Evolutionary conservation across 2,329 filamentous ascomycete species (phyloP), one percentile per base, ranked within the genome.

Genomic region (Penicillium sumatraense): DNA sequence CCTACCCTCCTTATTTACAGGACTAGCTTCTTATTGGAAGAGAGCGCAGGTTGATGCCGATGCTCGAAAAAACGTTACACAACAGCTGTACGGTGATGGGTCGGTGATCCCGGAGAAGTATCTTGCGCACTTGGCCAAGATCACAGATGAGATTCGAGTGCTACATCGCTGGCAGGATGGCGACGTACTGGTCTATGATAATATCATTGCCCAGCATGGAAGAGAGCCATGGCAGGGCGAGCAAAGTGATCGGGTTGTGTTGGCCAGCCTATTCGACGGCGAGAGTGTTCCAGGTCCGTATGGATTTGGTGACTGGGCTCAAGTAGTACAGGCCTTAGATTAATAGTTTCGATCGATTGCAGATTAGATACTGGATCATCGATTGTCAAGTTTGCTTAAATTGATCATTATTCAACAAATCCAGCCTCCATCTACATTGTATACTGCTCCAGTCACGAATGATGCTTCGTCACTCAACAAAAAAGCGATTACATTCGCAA

Each of bases 111-210:
- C 78, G 0, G 76, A 80, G n/a, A 68, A 72, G 59, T 79, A 78
- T 57, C 64, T 81, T 10, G 72, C 62, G 14, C 69, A 68, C 51
- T 64, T 80, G 44, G 73, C 73, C 0, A 67, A 74, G 56, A 78
- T 81, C 33, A 81, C 79, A 11, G 78, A 81, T 54, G 77, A 81
- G 56, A 80, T 81, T 49, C 73, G 78, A 3, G 78, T 82, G 16
- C 60, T 81, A 49, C 79, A 81, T 61, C 72, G 71, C 46, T 81
- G 79, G 79, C 65, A 80, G 62, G 65, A 67, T 11, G 78, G 78
- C 0, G 79, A 81, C 66, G 76, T 81, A 3, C 65, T 81, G 10
- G 77, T 81, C 1, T 81, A 73, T 63, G 78, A 81, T 60, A 81
- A 81, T 61, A 63, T 78, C 14, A 75, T 81, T 63, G 73, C 78